Base-by-base conservation (phyloP, 176 grass and related monocot species). In the Raddia distichophylla region DNA sequence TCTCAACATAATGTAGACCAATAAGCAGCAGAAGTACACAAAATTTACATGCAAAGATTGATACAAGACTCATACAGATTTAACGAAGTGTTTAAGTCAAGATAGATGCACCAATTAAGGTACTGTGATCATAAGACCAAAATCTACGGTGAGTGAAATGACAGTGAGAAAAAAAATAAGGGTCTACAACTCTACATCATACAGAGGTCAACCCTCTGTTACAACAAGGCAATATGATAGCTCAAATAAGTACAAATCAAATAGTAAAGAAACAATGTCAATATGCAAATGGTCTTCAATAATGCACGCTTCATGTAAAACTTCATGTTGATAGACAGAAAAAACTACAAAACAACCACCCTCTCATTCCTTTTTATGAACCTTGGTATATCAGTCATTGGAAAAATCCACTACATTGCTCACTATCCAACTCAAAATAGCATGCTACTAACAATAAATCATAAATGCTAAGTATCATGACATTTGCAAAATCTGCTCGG, bases 321-420 rank as follows among this genome's bases (percentile, higher is more conserved):
- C 43, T 57, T 80, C 14, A 4, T 32, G 64, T 42, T 80, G 20
- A 53, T 22, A 80, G 34, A 32, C 42, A 48, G 22, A 18, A 48
- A 55, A 66, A 5, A 17, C 64, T 17, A 16, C 3, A 7, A 43
- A 55, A 44, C 18, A 55, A 55, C 6, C 76, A 27, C 34, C 8
- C 17, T 3, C 4, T 0, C 65, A 59, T 52, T 37, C 65, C 43
- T 70, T 80, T 80, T 58, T 60, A 54, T 60, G 53, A 81, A n/a
- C 64, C 65, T 69, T 80, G n/a, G 55, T 69, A 81, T 7, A 70
- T 46, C 52, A 48, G 67, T 48, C n/a, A 22, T 6, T 44, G 35
- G 7, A 0, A 58, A 55, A 72, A 69, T 54, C 69, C 69, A 82
- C n/a, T 15, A 8, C 9, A 46, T 8, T 60, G 66, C 15, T 60